phyloP scores from a whole-genome alignment of 106 monocot species.

The Phalaenopsis equestris region DNA sequence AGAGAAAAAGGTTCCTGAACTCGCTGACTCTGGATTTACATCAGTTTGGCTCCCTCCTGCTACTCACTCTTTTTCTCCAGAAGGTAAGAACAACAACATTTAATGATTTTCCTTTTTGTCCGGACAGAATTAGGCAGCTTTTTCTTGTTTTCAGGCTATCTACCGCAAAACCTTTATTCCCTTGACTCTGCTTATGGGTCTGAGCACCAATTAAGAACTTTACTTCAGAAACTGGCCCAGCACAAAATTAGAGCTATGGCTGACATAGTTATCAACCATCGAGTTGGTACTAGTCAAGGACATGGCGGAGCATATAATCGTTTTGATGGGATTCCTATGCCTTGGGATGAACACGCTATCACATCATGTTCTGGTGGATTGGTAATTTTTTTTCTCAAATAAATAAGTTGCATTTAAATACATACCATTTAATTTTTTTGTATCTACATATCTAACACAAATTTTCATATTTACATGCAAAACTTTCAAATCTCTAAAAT shows the following conservation, averaged over 20 bases:
- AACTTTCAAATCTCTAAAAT: too few species aligned
- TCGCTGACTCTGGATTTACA: conserved; percentile 74
- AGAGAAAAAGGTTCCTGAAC: conserved; percentile 38
- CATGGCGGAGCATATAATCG: conserved; percentile 62
- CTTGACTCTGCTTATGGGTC: conserved; percentile 77
- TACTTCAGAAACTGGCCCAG: conserved; percentile 48
- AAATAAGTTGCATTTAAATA: neutral
- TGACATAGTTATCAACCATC: conserved; percentile 88
- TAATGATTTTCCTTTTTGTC: neutral
- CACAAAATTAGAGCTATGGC: conserved; percentile 82
- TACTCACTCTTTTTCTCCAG: conserved; percentile 54
- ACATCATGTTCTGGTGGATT: conserved; percentile 82
- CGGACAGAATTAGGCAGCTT: neutral
- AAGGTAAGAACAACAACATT: conserved; percentile 29
- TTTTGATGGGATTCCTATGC: conserved; percentile 70
- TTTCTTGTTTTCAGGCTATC: conserved; percentile 50
- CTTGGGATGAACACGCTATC: conserved; percentile 86
- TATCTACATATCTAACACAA: too few species aligned
- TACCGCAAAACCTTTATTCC: conserved; percentile 74
- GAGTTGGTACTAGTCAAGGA: conserved; percentile 70
- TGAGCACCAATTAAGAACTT: conserved; percentile 30
- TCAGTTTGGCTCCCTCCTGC: conserved; percentile 80
- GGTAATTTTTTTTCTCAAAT: conserved; percentile 25
- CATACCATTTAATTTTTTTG: too few species aligned
- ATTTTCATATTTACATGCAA: too few species aligned